Conservation (phyloP, 2,329 filamentous ascomycete species). For the Cercospora beticola region DNA sequence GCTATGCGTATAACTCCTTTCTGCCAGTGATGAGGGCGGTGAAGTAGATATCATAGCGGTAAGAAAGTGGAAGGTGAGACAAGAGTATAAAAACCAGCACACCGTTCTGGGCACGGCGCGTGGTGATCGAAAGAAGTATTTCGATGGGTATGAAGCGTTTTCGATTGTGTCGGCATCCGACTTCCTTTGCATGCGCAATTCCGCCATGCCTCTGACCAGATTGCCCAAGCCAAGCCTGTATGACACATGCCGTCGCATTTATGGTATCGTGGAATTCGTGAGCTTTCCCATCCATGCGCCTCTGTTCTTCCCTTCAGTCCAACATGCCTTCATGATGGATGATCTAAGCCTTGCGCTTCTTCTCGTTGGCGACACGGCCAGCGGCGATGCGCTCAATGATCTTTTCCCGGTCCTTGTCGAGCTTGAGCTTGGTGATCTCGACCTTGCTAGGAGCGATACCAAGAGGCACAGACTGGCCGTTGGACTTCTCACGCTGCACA, state of each 20-base stretch:
- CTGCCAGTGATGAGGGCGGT: conserved; percentile 70
- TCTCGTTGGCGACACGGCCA: conserved; percentile 66
- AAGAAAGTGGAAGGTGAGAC: not conserved
- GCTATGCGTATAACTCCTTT: conserved; percentile 89
- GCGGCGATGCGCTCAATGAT: conserved; percentile 82
- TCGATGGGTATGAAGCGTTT: conserved; percentile 14
- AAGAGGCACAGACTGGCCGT: conserved; percentile 91
- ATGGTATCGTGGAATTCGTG: conserved; percentile 11
- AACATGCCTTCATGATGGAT: conserved; percentile 6
- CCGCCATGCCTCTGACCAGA: conserved; percentile 7
- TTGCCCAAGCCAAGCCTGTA: conserved; percentile 1
- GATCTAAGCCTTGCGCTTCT: conserved; percentile 50
- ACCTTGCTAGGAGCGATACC: conserved; percentile 96
- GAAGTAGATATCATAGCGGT: conserved; percentile 87
- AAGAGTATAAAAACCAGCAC: conserved; percentile 10
- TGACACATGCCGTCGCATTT: conserved; percentile 3
- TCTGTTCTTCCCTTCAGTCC: conserved; percentile 14
- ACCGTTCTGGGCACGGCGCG: conserved; percentile 13
- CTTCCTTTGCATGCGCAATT: conserved; percentile 7
- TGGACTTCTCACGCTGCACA: conserved; percentile 94
- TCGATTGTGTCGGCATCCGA: conserved; percentile 15
- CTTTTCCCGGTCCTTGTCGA: conserved; percentile 90
- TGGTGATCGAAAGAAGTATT: conserved; percentile 5
- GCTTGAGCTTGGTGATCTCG: conserved; percentile 97
- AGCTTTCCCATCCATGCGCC: conserved; percentile 6